phyloP scores from a whole-genome alignment of 2,329 filamentous ascomycete genomes.

The Exophiala phaeomuriformis region DNA sequence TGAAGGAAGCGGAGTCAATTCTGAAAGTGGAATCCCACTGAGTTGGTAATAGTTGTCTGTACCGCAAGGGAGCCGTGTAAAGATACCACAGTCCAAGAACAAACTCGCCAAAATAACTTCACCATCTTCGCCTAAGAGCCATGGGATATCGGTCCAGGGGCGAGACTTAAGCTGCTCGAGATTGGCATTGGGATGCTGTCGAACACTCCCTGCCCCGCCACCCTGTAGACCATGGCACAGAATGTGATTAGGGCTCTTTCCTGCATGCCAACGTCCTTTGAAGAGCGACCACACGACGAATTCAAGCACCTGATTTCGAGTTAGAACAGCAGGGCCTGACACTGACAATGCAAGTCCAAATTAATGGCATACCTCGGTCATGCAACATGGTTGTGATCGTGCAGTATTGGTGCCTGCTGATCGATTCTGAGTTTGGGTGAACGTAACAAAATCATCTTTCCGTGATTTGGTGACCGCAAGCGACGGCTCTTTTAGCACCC shows the following conservation, averaged over 20 bases:
- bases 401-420: slow-evolving; percentile 33
- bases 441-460: slow-evolving; percentile 52
- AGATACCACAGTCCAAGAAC: slow-evolving; percentile 71
- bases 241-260: slow-evolving; percentile 59
- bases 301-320: slow-evolving; percentile 58
- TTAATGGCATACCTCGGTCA: slow-evolving; percentile 52
- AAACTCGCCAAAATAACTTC: slow-evolving; percentile 71
- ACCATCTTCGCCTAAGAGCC: slow-evolving; percentile 65
- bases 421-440: slow-evolving; percentile 53
- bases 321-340: slow-evolving; percentile 1
- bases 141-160: slow-evolving; percentile 69
- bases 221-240: slow-evolving; percentile 73
- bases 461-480: slow-evolving; percentile 34
- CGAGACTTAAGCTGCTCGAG: slow-evolving; percentile 59
- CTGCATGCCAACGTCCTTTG: slow-evolving; percentile 40
- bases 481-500: slow-evolving; percentile 38
- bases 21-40: slow-evolving; percentile 49
- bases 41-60: slow-evolving; percentile 67
- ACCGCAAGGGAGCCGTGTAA: slow-evolving; percentile 53
- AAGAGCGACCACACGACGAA: slow-evolving; percentile 74
- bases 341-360: slow-evolving; percentile 1
- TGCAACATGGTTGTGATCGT: slow-evolving; percentile 44
- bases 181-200: slow-evolving; percentile 60
- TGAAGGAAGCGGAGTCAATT: slow-evolving; percentile 1
- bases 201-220: slow-evolving; percentile 31